phyloP scores from a whole-genome alignment of 2,329 filamentous ascomycete genomes.

The Hypocrella siamensis region DNA sequence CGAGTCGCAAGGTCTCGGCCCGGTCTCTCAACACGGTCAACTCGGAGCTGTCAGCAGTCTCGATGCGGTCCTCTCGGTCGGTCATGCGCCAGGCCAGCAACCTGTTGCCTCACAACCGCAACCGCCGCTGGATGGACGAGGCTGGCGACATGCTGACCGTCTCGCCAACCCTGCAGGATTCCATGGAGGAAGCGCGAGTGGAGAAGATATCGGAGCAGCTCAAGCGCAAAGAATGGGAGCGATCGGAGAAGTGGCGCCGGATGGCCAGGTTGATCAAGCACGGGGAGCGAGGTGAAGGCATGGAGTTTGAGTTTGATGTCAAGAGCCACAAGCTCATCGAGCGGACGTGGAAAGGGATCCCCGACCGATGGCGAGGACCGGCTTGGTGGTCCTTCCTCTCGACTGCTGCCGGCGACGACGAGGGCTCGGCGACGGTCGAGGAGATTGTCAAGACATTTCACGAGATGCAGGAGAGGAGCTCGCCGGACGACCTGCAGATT shows the following conservation, averaged over 20 bases:
- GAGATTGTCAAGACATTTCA: constrained; percentile 59
- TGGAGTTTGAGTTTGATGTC: constrained; percentile 64
- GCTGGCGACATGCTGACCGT: constrained; percentile 52
- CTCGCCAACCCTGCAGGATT: constrained; percentile 39
- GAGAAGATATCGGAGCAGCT: constrained; percentile 36
- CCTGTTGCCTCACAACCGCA: constrained; percentile 42
- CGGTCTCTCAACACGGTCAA: constrained; percentile 42
- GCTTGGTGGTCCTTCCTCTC: constrained; percentile 92
- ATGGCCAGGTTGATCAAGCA: constrained; percentile 44
- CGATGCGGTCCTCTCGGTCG: constrained; percentile 36
- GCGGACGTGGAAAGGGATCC: constrained; percentile 95
- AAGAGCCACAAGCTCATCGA: constrained; percentile 74
- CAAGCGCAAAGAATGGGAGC: constrained; percentile 46
- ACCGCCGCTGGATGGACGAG: constrained; percentile 46
- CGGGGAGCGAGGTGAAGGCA: constrained; percentile 40
- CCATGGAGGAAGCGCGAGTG: constrained; percentile 37
- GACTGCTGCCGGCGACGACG: constrained; percentile 52
- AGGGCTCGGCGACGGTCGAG: constrained; percentile 47
- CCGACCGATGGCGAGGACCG: constrained; percentile 82
- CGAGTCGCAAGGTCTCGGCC: constrained; percentile 39
- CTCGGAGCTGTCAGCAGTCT: constrained; percentile 33
- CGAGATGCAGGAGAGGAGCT: constrained; percentile 55
- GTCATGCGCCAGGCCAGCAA: constrained; percentile 43
- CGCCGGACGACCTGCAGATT: constrained; percentile 88
- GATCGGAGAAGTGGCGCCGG: constrained; percentile 51